Base-by-base conservation (phyloP, 73 alveolate genomes). In the Paramecium caudatum region DNA sequence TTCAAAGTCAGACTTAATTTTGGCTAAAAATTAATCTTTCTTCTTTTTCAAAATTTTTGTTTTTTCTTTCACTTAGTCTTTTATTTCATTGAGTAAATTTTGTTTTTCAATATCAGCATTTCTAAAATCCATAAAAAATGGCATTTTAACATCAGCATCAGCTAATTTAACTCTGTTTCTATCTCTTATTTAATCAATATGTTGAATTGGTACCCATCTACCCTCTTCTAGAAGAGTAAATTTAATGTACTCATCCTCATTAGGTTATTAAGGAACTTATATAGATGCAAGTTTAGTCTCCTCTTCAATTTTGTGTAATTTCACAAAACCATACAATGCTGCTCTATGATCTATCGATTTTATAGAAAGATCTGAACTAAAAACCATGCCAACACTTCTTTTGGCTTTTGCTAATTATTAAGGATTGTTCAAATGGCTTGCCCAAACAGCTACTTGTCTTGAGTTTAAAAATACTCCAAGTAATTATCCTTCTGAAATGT, bases 61-160 rank as follows among this genome's bases (percentile, higher is more conserved):
- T 74, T 74, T 74, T 21, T 74, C 88, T 15, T 45, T 37, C 15
- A 74, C 43, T 41, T 74, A 41, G n/a, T 37, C 68, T 43, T 74
- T 74, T 15, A 74, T 43, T 45, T 74, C 88, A 27, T 74, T 37
- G 5, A 74, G 32, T 7, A 74, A 21, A 21, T 36, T 37, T 43
- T 74, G 19, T 74, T 74, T 74, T 45, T 74, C 88, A 12, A 27
- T 27, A 45, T 74, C 88, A 8, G 88, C 55, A 41, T 74, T 74
- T 21, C 88, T 74, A 23, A 74, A 74, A 74, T 74, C 88, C 27
- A 74, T 21, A 45, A 74, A 74, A 43, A 74, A 74, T 0, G 88
- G 88, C 43, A 74, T 74, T 17, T 74, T 74, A 16, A 74, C 88
- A 74, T 74, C 88, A 2, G 88, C 62, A 36, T 74, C 88, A 74